Evolutionary conservation across 495 filamentous ascomycete species (phyloP), one percentile per base, ranked within the genome.

Genomic region (Aspergillus conjunctus): DNA sequence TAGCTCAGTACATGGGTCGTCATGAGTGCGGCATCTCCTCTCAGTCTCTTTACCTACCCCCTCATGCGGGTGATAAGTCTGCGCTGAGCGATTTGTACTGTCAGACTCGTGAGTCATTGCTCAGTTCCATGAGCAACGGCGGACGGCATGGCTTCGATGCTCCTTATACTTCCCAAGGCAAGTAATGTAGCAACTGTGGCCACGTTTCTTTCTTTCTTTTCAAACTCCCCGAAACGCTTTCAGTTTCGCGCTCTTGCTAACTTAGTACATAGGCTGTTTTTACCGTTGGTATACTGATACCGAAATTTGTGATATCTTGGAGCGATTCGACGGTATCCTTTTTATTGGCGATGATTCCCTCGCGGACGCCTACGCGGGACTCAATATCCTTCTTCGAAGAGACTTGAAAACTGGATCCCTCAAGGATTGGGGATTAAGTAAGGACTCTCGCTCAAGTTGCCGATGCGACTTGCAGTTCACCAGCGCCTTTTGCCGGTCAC

Each of bases 231-330:
- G 14, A 15, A 7, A 15, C 20, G 10, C 30, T 37, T 7, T 43
- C 7, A 3, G 32, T 31, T 34, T 57, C 31, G 45, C 54, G 21
- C 41, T 22, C 30, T 49, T 41, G 18, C 60, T 65, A 37, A 68
- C 55, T 46, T 18, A 20, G 10, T 9, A 26, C 32, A 3, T 43
- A 73, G 77, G 71, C 39, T 83, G 79, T 55, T 74, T 73, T 37
- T 81, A 79, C 60, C 77, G 68, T 21, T 81, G 80, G 80, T 82
- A 75, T 57, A 68, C 73, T 14, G 68, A 69, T 17, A 20, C 65
- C 10, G 77, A 83, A 46, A 75, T 79, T 33, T 82, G 81, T 64
- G 77, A 80, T 68, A 78, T 82, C 17, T 71, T 82, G 20, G 72
- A 77, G 37, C 75, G 77, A 30, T 81, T 82, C 58, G 77, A 80